phyloP scores from a whole-genome alignment of 306 rosid genomes.

The Sindora glabra region DNA sequence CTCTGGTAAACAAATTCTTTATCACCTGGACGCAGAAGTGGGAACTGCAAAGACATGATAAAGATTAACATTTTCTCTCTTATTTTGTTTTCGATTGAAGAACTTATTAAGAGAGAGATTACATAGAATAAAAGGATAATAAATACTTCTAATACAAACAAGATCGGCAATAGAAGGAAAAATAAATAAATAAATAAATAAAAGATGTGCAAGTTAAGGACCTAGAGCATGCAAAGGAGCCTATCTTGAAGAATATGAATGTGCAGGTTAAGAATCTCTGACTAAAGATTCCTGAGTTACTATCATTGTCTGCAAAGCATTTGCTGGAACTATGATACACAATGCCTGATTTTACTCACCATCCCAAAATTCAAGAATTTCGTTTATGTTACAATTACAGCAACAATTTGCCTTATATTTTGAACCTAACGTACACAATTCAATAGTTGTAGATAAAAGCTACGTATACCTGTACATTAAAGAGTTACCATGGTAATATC shows the following conservation, averaged over 20 bases:
- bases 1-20: constrained; percentile 82
- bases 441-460: not conserved
- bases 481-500: too few relatives aligned
- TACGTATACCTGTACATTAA: not conserved
- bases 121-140: too few relatives aligned
- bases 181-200: too few relatives aligned
- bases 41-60: constrained; percentile 50
- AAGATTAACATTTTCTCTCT: not conserved
- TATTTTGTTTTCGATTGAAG: not conserved
- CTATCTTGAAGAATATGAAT: too few relatives aligned
- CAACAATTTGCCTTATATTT: not conserved
- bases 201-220: too few relatives aligned
- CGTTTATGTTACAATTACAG: not conserved
- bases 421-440: constrained; percentile 1
- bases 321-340: not conserved
- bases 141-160: too few relatives aligned
- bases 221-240: too few relatives aligned
- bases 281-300: too few relatives aligned
- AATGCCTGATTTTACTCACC: not conserved
- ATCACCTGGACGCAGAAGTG: constrained; percentile 58
- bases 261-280: too few relatives aligned
- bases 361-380: not conserved
- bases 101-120: too few relatives aligned
- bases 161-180: too few relatives aligned
- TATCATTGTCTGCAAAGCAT: not conserved